Evolutionary conservation across 805 yeast genomes (phyloP), one percentile per base, ranked within the genome.

Genomic region (Saccharomyces mikatae): DNA sequence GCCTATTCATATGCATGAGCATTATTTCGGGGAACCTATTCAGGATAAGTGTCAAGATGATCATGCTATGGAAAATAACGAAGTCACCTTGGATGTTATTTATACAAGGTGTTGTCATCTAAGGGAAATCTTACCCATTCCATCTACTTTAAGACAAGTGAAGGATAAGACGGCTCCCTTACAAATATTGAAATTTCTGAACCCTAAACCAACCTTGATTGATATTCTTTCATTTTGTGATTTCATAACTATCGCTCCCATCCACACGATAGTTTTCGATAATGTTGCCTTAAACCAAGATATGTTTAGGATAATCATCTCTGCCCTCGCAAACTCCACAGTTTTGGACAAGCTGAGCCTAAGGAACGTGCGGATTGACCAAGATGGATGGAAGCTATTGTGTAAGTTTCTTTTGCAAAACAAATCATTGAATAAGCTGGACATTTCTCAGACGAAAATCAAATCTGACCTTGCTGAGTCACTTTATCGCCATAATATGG

Each of bases 61-160:
- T 64, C 14, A 22, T 22, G 54, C 48, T 8, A 58, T 56, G 8
- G 32, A 29, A 9, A 60, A 57, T n/a, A 67, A 65, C 8, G 70
- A 70, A 41, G 49, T 69, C 28, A 69, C 71, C 1, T 55, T 76
- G 50, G 96, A 89, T 62, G 78, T 83, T 48, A 76, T 91, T 65
- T 91, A 91, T 70, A 88, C 97, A 0, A 76, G 97, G 58, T 91
- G 97, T 69, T 90, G 97, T 66, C 97, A 90, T 68, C 73, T 90
- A 54, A 76, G 97, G 52, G 97, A 90, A 64, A 90, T 90, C 54
- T 69, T 91, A 57, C 97, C 98, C 1, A 90, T 91, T 48, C 92
- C 96, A 2, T 91, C 95, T 1, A 89, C 92, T 6, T 65, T 88
- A 60, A 86, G 86, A 64, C 96, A 88, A 66, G 86, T 87, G 1